Evolutionary conservation across 2,329 filamentous ascomycete genomes (phyloP), one percentile per base, ranked within the genome.

Genomic region (Biscogniauxia sp.): DNA sequence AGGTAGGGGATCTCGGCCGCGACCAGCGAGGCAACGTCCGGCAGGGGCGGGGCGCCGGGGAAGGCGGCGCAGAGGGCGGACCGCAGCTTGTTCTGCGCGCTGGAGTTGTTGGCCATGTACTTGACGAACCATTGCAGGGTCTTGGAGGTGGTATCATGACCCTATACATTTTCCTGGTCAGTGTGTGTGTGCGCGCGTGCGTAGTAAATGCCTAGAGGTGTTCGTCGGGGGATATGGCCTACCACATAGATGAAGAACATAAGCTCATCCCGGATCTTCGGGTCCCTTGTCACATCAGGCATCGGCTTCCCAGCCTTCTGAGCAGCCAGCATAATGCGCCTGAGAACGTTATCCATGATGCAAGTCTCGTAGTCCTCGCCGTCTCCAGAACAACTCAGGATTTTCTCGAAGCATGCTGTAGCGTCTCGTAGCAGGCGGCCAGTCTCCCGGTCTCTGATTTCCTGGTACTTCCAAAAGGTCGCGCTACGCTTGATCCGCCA

Each of bases 61-160:
- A 76, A 75, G 2, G 68, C 66, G 6, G 58, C 55, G 6, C 64
- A 70, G 0, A 80, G 63, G 0, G 62, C 61, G 1, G 52, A 49
- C 1, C 77, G 75, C 0, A 80, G 68, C 25, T 69, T 73, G n/a
- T 55, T 55, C 56, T 80, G 79, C 1, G 70, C 68, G 17, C 61
- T 59, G 15, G 67, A 75, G 51, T 76, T 64, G 28, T 66, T 67
- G n/a, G 73, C 68, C 5, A 80, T 70, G 57, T 69, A 68, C 55
- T 80, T 80, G 9, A 80, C 51, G 1, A 64, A 72, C 78, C 79
- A 80, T 37, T 64, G 62, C 0, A 80, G 64, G 0, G 77, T 77
- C 7, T 75, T 78, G 11, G 75, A 72, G 0, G 76, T 80, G 0
- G 79, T 81, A 54, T 82, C 79, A 60, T 80, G 76, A n/a, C 78